These are phyloP conservation scores for Floccularia luteovirens DNA, from an alignment of 768 basidiomycete species.

Conservation along the genomic window DNA sequence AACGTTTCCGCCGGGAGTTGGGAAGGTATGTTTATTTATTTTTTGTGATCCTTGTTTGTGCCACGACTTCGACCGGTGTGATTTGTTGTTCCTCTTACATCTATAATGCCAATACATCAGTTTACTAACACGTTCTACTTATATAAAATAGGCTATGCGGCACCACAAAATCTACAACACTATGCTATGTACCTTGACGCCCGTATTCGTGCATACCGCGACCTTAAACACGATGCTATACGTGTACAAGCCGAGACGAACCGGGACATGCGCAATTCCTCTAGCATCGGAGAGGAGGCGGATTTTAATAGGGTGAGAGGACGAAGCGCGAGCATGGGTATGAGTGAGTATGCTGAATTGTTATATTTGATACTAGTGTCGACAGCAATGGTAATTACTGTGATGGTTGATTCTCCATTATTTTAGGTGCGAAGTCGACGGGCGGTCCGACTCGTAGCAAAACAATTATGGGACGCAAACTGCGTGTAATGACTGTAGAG, in stretches of 20 bases:
- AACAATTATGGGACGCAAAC: constrained; percentile 74
- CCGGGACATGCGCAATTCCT: constrained; percentile 69
- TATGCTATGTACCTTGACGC: constrained; percentile 88
- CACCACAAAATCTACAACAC: constrained; percentile 79
- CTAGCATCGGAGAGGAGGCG: constrained; percentile 53
- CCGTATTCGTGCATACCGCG: constrained; percentile 81
- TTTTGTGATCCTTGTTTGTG: too few relatives aligned
- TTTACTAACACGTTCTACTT: not conserved
- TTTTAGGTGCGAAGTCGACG: constrained; percentile 17
- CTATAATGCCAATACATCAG: constrained; percentile 1
- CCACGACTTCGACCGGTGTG: too few relatives aligned
- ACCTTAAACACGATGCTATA: constrained; percentile 91
- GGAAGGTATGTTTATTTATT: constrained; percentile 58
- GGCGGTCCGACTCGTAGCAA: constrained; percentile 57
- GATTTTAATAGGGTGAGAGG: constrained; percentile 23
- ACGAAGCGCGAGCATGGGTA: constrained; percentile 17
- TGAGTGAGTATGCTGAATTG: too few relatives aligned
- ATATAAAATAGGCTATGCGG: constrained; percentile 71
- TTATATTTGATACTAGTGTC: too few relatives aligned
- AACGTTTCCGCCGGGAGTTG: constrained; percentile 79
- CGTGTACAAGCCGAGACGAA: constrained; percentile 92
- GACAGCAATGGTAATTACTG: too few relatives aligned
- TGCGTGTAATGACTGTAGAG: constrained; percentile 90
- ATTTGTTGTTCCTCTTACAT: not conserved
- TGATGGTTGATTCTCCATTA: too few relatives aligned